Evolutionary conservation across 176 grass and related monocot genomes (phyloP), one percentile per base, ranked within the genome.

Genomic region (Rhynchospora pubera): DNA sequence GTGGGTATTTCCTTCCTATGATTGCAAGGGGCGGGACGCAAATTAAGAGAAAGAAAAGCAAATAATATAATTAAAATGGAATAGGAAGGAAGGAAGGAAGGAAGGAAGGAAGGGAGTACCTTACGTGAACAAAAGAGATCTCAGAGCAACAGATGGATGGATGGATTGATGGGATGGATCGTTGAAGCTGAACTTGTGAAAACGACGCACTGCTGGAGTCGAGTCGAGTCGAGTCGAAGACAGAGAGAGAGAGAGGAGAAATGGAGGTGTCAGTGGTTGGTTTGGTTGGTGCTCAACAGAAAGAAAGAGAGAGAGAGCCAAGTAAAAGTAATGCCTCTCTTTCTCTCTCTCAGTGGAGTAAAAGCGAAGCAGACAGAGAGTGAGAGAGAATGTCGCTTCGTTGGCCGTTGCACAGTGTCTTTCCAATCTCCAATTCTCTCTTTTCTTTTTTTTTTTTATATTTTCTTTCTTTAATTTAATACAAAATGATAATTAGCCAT

Each of bases 241-340:
- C 42, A 70, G 5, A 6, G 13, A 30, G 62, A 46, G 10, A 28
- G 24, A 64, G 62, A 65, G 22, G 46, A 52, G 70, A 51, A 75
- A 53, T 9, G 46, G 70, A 75, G 70, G 46, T 75, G 46, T 75
- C 70, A 75, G 10, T 75, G 70, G 70, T 75, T 50, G 70, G 70
- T 74, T 44, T 22, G 19, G 19, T 52, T 5, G 45, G 0, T 1
- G 12, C 70, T 24, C 62, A 32, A 34, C 62, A 30, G 62, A 32
- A 26, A 32, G 26, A 28, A 23, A 64, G 10, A 14, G 21, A 64
- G 24, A 13, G n/a, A n/a, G n/a, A n/a, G n/a, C n/a, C n/a, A n/a
- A n/a, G n/a, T n/a, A n/a, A n/a, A n/a, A n/a, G 28, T 2, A 28
- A 34, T 65, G 12, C 28, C 5, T 63, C 23, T 7, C 63, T 65